Evolutionary conservation across 176 grass and related monocot species (phyloP).

Genomic region (Dendrocalamus sinicus): DNA sequence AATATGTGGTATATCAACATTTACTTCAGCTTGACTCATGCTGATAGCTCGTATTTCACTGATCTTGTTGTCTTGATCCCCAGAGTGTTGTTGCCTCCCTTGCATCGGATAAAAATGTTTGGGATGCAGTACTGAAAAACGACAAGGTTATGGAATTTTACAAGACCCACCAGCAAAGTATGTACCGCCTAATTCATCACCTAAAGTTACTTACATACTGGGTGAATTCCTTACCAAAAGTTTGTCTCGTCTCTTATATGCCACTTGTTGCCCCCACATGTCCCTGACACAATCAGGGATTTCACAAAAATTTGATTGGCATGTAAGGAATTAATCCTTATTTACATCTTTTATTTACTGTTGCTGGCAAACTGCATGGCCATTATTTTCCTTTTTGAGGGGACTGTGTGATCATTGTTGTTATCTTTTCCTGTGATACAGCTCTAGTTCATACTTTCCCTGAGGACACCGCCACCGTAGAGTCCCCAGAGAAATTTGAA

Average conservation of each 20-base stretch:
- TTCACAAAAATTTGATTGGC: no score
- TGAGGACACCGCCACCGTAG: constrained; percentile 28
- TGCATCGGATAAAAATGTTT: constrained; percentile 72
- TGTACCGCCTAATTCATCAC: constrained; percentile 10
- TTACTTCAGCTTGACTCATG: background rate
- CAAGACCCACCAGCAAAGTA: constrained; percentile 65
- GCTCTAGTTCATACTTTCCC: constrained; percentile 50
- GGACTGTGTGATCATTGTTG: background rate
- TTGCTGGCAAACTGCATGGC: background rate
- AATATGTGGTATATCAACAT: background rate
- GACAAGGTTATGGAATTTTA: constrained; percentile 86
- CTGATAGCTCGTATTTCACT: background rate
- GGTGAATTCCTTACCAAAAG: no score
- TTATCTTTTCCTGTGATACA: constrained; percentile 28
- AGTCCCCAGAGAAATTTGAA: constrained; percentile 33
- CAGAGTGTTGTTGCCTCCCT: constrained; percentile 85
- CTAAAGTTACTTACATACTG: background rate
- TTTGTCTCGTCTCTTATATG: no score
- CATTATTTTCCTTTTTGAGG: background rate
- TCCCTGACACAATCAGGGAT: no score
- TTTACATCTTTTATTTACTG: background rate
- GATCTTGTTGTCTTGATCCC: constrained; percentile 21
- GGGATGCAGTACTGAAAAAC: constrained; percentile 88
- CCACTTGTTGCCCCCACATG: no score
- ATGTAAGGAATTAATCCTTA: background rate